These are phyloP conservation scores for Aspergillus versicolor DNA, from an alignment of 2,329 filamentous ascomycete species.

Conservation along the genomic window DNA sequence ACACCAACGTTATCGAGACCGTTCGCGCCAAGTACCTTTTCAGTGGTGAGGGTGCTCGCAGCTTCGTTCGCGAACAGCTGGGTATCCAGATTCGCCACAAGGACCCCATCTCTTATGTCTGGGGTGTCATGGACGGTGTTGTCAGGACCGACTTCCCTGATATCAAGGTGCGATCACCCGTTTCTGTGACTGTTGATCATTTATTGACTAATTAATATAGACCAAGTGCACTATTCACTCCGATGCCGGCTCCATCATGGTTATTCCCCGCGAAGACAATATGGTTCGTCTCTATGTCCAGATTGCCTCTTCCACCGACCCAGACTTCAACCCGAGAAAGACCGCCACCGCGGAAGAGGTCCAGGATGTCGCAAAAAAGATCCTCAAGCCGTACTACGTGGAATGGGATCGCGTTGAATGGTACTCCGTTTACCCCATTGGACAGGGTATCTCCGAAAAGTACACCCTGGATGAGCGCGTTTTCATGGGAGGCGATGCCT, in stretches of 20 bases:
- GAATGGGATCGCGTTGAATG: constrained; percentile 65
- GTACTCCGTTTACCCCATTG: constrained; percentile 66
- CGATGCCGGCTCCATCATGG: constrained; percentile 63
- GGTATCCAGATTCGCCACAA: constrained; percentile 65
- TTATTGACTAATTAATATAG: constrained; percentile 29
- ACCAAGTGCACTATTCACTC: constrained; percentile 69
- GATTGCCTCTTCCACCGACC: constrained; percentile 61
- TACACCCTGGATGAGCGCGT: constrained; percentile 65
- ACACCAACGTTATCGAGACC: constrained; percentile 68
- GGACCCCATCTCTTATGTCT: constrained; percentile 63
- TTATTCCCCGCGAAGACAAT: constrained; percentile 54
- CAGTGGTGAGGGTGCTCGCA: constrained; percentile 62
- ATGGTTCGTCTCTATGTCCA: constrained; percentile 55
- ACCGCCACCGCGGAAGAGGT: constrained; percentile 60
- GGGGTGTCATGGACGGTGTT: constrained; percentile 67
- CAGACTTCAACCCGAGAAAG: constrained; percentile 62
- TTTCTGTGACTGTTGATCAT: neutral
- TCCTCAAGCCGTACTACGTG: constrained; percentile 60
- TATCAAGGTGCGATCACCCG: constrained; percentile 51
- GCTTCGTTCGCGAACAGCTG: constrained; percentile 62
- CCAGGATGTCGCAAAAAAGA: constrained; percentile 57
- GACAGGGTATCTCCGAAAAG: constrained; percentile 63
- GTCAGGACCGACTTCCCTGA: constrained; percentile 63
- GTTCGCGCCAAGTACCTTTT: constrained; percentile 63
- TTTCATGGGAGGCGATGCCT: constrained; percentile 66